Percentiles rank a stretch among this genome's conserved stretches.
Evolutionary conservation across 1,284 basidiomycete species (phyloP).

Genomic region (Agaricales sp.): DNA sequence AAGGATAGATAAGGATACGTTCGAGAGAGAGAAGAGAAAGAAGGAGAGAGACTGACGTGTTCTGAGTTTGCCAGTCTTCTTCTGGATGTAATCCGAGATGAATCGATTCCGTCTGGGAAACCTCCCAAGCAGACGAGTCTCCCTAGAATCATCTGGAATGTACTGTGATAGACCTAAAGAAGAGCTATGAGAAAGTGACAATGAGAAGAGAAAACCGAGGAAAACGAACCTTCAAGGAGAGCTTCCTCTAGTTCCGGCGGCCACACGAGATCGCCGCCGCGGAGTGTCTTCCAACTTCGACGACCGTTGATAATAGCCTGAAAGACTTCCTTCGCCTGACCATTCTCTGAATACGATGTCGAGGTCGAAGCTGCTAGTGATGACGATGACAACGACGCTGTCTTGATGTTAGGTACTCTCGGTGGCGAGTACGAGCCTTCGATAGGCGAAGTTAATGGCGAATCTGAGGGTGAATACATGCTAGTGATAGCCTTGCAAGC

Average conservation of each 20-base stretch:
- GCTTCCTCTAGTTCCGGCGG: conserved; percentile 67
- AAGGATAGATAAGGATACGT: background rate
- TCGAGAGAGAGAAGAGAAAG: too few relatives aligned
- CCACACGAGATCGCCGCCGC: conserved; percentile 65
- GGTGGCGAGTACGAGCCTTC: too few relatives aligned
- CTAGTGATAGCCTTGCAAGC: too few relatives aligned
- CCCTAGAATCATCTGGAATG: conserved; percentile 55
- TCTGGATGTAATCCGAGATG: conserved; percentile 59
- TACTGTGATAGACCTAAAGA: conserved; percentile 53
- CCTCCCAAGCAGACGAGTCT: conserved; percentile 56
- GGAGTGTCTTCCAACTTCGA: conserved; percentile 66
- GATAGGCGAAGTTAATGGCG: too few relatives aligned
- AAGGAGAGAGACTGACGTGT: conserved; percentile 21
- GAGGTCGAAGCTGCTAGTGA: too few relatives aligned
- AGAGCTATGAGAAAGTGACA: conserved; percentile 4
- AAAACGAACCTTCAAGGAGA: conserved; percentile 51
- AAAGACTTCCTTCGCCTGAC: conserved; percentile 34
- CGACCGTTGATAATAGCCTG: conserved; percentile 55
- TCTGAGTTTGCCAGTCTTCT: conserved; percentile 49
- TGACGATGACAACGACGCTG: too few relatives aligned
- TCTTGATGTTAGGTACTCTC: too few relatives aligned
- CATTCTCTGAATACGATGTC: too few relatives aligned
- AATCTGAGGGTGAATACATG: too few relatives aligned
- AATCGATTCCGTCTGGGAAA: conserved; percentile 68
- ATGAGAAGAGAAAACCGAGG: conserved; percentile 6